Conservation (phyloP, 495 filamentous ascomycete genomes). For the Parathielavia hyrcaniae region DNA sequence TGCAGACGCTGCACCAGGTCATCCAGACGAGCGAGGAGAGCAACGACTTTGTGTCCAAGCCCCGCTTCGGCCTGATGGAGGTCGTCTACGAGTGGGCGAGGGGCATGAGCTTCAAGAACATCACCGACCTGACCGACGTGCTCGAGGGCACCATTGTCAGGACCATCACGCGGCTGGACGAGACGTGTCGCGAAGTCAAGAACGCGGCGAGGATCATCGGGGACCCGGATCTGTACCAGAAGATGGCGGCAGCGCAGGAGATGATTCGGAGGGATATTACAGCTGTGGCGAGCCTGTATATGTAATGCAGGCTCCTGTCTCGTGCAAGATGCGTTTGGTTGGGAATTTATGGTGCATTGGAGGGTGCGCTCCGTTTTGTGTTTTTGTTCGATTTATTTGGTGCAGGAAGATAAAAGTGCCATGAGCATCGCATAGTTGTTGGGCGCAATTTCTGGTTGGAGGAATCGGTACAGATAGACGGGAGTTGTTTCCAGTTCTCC, state of each 20-base stretch:
- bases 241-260: constrained; percentile 96
- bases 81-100: constrained; percentile 98
- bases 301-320: constrained; percentile 39
- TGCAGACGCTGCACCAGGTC: constrained; percentile 83
- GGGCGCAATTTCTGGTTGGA: not conserved
- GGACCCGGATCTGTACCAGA: constrained; percentile 85
- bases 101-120: constrained; percentile 96
- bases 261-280: constrained; percentile 95
- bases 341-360: not conserved
- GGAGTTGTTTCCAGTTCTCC: too few relatives aligned
- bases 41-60: constrained; percentile 82
- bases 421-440: not conserved
- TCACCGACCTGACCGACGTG: constrained; percentile 93
- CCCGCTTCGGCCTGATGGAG: constrained; percentile 88
- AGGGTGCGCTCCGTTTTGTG: not conserved
- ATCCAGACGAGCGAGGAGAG: constrained; percentile 80
- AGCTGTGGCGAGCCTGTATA: constrained; percentile 80
- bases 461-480: not conserved
- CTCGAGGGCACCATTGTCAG: constrained; percentile 94
- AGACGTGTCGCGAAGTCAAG: constrained; percentile 96
- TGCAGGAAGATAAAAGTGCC: not conserved
- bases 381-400: not conserved
- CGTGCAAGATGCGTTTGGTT: not conserved
- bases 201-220: constrained; percentile 93
- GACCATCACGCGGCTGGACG: constrained; percentile 85